phyloP scores from a whole-genome alignment of 257 asterid species.

The Verbascum thapsus region DNA sequence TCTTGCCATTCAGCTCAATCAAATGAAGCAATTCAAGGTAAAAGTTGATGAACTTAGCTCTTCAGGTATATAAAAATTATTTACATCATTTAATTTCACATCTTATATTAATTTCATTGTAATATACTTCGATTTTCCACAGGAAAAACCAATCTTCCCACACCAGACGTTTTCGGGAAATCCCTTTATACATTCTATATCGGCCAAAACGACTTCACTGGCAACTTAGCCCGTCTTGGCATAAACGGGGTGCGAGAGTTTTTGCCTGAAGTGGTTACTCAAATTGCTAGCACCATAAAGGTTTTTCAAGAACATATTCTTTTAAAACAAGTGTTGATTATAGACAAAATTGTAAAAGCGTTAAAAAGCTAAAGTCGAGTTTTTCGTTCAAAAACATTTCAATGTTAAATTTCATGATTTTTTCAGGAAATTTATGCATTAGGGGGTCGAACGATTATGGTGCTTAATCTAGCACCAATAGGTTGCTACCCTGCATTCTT shows the following conservation, averaged over 20 bases:
- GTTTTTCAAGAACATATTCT: too few relatives aligned
- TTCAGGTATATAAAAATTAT: constrained; percentile 37
- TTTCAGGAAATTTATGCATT: constrained; percentile 60
- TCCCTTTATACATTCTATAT: constrained; percentile 78
- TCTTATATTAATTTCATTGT: neutral
- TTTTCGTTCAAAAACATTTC: too few relatives aligned
- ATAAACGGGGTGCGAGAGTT: constrained; percentile 55
- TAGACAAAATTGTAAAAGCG: too few relatives aligned
- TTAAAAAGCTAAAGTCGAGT: too few relatives aligned
- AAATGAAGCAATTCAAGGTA: constrained; percentile 63
- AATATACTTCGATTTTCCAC: neutral
- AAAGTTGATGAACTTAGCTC: constrained; percentile 42
- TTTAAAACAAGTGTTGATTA: too few relatives aligned
- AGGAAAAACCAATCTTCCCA: constrained; percentile 52
- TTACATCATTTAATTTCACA: neutral
- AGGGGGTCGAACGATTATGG: constrained; percentile 71
- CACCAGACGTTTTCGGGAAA: constrained; percentile 55
- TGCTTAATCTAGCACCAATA: constrained; percentile 71
- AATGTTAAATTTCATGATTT: neutral
- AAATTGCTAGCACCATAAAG: constrained; percentile 68
- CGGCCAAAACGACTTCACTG: constrained; percentile 85
- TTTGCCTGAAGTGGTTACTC: constrained; percentile 66
- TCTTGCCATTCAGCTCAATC: constrained; percentile 77
- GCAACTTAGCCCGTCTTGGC: constrained; percentile 52
- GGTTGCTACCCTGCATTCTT: constrained; percentile 80